phyloP scores from a whole-genome alignment of 2,329 filamentous ascomycete species.

The Dactylellina parvicollis region DNA sequence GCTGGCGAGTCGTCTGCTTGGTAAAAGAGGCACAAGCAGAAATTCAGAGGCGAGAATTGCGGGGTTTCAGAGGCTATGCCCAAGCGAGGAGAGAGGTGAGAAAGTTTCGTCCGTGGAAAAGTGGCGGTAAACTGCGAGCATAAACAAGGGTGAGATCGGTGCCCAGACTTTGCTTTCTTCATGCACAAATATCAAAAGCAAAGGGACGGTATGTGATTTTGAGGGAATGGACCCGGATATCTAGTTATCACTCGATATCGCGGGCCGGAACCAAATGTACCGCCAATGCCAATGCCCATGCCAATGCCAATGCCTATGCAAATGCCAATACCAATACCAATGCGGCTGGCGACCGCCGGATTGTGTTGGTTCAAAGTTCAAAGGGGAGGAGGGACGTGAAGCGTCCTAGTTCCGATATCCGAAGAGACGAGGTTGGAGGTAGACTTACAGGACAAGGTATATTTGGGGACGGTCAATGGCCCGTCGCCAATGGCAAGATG shows the following conservation, averaged over 20 bases:
- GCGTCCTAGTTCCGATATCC: conserved; percentile 21
- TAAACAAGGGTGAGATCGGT: conserved; percentile 44
- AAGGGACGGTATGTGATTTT: conserved; percentile 1
- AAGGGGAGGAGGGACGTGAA: conserved; percentile 4
- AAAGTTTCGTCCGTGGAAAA: conserved; percentile 54
- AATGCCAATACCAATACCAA: too few species aligned
- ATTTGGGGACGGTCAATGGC: background rate
- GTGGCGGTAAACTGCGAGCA: conserved; percentile 40
- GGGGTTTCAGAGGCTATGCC: conserved; percentile 55
- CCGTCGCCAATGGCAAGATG: conserved; percentile 21
- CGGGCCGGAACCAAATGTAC: too few species aligned
- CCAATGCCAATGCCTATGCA: too few species aligned
- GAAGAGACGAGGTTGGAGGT: background rate
- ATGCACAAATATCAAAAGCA: conserved; percentile 24
- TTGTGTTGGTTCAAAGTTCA: too few species aligned
- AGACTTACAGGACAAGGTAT: background rate
- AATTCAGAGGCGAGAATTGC: conserved; percentile 54
- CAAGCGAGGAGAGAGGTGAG: conserved; percentile 53
- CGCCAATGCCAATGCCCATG: too few species aligned
- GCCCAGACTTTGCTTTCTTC: conserved; percentile 35
- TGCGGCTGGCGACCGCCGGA: too few species aligned
- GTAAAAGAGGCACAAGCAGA: conserved; percentile 46
- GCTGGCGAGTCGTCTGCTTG: conserved; percentile 39
- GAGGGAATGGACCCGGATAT: too few species aligned
- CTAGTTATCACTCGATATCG: too few species aligned